Percentiles rank a stretch among this genome's conserved stretches.
Evolutionary conservation across 2,329 filamentous ascomycete genomes (phyloP).

Genomic region (Fusarium luffae): DNA sequence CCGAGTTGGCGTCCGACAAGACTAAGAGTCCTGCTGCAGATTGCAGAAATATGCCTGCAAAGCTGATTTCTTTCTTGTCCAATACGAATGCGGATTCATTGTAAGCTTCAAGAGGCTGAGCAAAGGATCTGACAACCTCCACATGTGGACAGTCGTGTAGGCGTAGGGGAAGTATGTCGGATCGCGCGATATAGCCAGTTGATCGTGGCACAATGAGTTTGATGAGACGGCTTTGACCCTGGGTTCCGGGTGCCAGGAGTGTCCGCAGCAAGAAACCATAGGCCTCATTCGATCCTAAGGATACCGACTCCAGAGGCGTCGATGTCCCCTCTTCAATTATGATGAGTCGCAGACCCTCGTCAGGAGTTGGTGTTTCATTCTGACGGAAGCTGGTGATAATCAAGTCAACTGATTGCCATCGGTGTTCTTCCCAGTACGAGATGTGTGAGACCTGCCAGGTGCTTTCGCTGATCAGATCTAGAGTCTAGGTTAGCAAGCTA

Average conservation of each 20-base stretch:
- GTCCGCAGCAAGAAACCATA: not conserved
- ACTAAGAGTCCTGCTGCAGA: not conserved
- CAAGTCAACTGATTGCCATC: constrained; percentile 11
- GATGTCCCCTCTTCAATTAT: not conserved
- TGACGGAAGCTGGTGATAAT: not conserved
- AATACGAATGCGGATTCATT: not conserved
- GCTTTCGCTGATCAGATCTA: not conserved
- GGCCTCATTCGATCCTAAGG: not conserved
- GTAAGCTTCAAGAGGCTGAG: not conserved
- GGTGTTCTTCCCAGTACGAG: not conserved
- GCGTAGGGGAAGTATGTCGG: constrained; percentile 2
- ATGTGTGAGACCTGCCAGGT: constrained; percentile 3
- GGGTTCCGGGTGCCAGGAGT: not conserved
- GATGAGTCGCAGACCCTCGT: not conserved
- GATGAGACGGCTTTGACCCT: not conserved
- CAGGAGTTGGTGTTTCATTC: not conserved
- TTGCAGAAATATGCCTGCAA: not conserved
- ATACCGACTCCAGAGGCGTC: not conserved
- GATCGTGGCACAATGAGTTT: constrained; percentile 7
- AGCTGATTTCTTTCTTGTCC: not conserved
- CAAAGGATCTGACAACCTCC: not conserved
- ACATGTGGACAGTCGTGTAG: constrained; percentile 5
- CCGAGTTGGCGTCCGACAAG: not conserved
- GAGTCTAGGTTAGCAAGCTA: not conserved
- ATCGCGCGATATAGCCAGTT: constrained; percentile 4